Percentiles rank a stretch among this genome's conserved stretches.
Evolutionary conservation across 2,329 filamentous ascomycete genomes (phyloP).

Genomic region (Colletotrichum scovillei): DNA sequence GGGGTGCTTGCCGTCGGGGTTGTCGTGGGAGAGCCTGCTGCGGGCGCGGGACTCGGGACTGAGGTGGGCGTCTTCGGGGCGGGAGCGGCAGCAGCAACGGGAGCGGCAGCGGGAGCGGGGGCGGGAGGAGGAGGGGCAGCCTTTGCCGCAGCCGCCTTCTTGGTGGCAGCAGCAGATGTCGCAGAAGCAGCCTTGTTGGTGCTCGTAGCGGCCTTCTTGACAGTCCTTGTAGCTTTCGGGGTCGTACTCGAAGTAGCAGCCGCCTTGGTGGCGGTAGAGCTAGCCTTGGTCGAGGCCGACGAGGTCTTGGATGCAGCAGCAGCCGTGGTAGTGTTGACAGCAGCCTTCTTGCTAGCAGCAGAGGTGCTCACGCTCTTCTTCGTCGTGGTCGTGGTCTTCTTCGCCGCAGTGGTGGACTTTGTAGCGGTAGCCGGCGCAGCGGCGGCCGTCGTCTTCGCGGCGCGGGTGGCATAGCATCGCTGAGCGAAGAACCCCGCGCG

Average conservation of each 20-base stretch:
- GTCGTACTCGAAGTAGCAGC: background rate
- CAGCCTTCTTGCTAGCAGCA: constrained; percentile 17
- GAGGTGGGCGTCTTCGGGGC: background rate
- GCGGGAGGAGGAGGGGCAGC: background rate
- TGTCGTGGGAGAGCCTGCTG: background rate
- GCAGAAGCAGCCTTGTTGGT: background rate
- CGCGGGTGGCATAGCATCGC: constrained; percentile 34
- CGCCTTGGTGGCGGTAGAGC: background rate
- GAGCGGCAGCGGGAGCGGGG: background rate
- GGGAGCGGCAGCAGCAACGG: background rate
- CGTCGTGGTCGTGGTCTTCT: constrained; percentile 11
- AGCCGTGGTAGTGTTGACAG: background rate
- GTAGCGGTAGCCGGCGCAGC: constrained; percentile 1
- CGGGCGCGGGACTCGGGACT: background rate
- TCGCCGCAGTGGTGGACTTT: constrained; percentile 5
- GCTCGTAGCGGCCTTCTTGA: constrained; percentile 21
- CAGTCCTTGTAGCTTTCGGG: constrained; percentile 1
- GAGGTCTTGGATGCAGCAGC: background rate
- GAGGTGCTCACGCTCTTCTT: constrained; percentile 31
- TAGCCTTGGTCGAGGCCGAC: constrained; percentile 3
- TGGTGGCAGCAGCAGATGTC: background rate
- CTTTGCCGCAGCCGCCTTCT: constrained; percentile 11
- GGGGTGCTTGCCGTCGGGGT: background rate
- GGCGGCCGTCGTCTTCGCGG: constrained; percentile 6
- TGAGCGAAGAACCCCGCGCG: constrained; percentile 7